These are phyloP conservation scores for Daldinia grandis DNA, from an alignment of 495 filamentous ascomycete genomes.

Conservation along the genomic window DNA sequence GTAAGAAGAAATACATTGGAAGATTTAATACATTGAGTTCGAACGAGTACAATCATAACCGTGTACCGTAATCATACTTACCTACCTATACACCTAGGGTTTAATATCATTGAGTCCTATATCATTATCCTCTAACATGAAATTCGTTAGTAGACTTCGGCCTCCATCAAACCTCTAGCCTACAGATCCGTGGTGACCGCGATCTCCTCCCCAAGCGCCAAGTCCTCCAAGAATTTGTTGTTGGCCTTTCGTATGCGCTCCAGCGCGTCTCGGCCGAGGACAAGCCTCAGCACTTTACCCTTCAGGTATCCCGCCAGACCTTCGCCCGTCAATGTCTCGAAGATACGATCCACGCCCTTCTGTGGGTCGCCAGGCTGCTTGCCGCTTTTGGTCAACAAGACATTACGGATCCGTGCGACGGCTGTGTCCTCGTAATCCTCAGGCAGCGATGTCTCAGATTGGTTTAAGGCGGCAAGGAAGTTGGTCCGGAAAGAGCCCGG, in stretches of 20 bases:
- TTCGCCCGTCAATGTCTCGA: slow-evolving; percentile 49
- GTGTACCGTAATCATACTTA: background rate
- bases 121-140: too few species aligned
- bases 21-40: background rate
- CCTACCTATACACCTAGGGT: background rate
- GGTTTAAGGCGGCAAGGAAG: slow-evolving; percentile 33
- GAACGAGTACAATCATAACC: background rate
- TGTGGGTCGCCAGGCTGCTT: slow-evolving; percentile 53
- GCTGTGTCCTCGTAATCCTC: slow-evolving; percentile 37
- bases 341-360: slow-evolving; percentile 52
- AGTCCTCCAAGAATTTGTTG: slow-evolving; percentile 29
- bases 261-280: slow-evolving; percentile 13
- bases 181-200: slow-evolving; percentile 24
- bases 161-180: background rate
- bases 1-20: background rate
- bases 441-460: slow-evolving; percentile 26
- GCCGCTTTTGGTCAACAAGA: slow-evolving; percentile 27
- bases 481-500: slow-evolving; percentile 53
- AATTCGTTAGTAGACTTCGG: background rate
- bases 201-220: slow-evolving; percentile 26
- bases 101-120: background rate
- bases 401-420: slow-evolving; percentile 16
- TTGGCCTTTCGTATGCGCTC: slow-evolving; percentile 11
- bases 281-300: slow-evolving; percentile 25
- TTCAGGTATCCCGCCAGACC: slow-evolving; percentile 37